A percentile compares a stretch with the other conserved stretches of the same genome.
Evolutionary conservation across 208 protist genomes (phyloP).

Genomic region (Leishmania tropica): DNA sequence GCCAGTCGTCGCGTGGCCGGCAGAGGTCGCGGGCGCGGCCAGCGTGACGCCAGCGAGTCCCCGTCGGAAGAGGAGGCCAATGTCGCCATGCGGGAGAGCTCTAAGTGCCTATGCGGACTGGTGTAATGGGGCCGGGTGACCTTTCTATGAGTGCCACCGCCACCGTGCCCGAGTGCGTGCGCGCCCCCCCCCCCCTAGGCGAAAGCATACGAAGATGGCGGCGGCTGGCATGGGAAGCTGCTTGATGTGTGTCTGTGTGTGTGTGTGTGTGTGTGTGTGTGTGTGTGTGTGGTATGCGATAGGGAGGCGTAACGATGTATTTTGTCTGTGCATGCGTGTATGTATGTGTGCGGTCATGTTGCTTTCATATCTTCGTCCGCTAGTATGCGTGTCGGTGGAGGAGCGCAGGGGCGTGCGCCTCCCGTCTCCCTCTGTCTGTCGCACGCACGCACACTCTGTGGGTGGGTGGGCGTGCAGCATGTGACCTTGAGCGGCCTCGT

Average conservation of each 20-base stretch:
- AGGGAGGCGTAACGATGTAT: too few species aligned
- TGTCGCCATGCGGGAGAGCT: constrained; percentile 41
- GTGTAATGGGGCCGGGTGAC: neutral
- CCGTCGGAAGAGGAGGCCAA: constrained; percentile 28
- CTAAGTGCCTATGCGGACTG: constrained; percentile 39
- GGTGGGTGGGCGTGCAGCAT: too few species aligned
- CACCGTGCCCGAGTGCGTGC: neutral
- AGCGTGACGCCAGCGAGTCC: constrained; percentile 15
- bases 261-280: neutral
- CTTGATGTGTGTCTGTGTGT: neutral
- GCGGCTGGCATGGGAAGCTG: neutral
- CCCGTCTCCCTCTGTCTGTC: neutral
- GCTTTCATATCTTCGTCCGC: neutral
- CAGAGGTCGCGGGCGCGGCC: neutral
- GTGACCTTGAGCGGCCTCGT: too few species aligned
- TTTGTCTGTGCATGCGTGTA: too few species aligned
- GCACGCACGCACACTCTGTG: neutral
- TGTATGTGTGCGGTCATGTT: neutral
- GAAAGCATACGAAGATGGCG: neutral
- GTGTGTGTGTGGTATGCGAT: neutral
- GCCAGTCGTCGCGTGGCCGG: neutral
- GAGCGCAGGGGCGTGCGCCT: neutral
- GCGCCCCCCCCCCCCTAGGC: neutral
- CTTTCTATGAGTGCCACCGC: neutral
- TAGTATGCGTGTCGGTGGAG: neutral